Evolutionary conservation across 345 rosid species (phyloP), one percentile per base, ranked within the genome.

Genomic region (Hibiscus mutabilis): DNA sequence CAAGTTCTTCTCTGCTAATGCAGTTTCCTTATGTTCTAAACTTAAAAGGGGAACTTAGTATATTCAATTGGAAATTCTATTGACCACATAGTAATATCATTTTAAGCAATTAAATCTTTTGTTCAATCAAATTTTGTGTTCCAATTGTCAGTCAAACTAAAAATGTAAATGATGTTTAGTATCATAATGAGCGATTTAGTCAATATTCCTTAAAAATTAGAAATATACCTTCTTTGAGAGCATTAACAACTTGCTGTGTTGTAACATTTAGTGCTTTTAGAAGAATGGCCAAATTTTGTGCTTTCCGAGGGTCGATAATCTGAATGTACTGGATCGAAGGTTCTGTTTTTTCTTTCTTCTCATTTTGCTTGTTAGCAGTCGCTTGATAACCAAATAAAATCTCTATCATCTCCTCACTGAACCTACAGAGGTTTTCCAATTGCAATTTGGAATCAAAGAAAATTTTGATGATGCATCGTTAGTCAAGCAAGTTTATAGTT

Each of bases 361-460:
- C 78, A n/a, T 77, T 83, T 21, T 37, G 74, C 78, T 76, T 86
- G 62, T 78, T 83, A 78, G 84, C 86, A 44, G 82, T 80, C 4
- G 31, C 86, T 16, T 79, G 66, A 65, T 84, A 88, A 51, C 98
- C 97, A 56, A 96, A 96, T 25, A 96, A 71, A 21, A 83, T 80
- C 78, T 96, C 98, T 78, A 96, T 96, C 95, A 83, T 88, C 89
- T 88, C 93, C 70, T 96, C 99, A 31, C 92, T 92, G 88, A 96
- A 96, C 86, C 99, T 96, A 79, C 31, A 77, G 70, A 66, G 60
- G 66, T 62, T 69, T 52, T 42, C 25, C 10, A 13, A 4, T 35
- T 8, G 42, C 29, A 47, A 67, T 31, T 75, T 52, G 52, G 42
- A 25, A 60, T 64, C 62, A 51, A 57, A 47, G 58, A 31, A 19